A percentile compares a stretch with the other conserved stretches of the same genome.
Evolutionary conservation across 805 yeast genomes (phyloP).

Genomic region (Jamesozyma gamospora): DNA sequence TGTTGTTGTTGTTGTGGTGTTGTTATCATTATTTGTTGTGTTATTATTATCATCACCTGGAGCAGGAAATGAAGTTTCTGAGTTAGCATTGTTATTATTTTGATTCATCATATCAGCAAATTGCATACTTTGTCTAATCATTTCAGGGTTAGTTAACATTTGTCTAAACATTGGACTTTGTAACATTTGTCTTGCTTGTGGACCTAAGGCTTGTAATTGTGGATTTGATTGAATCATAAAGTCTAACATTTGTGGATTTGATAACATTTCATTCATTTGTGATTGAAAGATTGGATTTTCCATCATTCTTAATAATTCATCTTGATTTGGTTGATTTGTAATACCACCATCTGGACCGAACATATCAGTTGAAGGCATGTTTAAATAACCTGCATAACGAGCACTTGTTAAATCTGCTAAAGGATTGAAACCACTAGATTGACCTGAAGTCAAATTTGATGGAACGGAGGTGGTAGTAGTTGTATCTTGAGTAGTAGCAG

Average conservation of each 20-base stretch:
- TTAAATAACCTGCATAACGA: constrained; percentile 79
- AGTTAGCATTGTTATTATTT: constrained; percentile 7
- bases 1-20: constrained; percentile 10
- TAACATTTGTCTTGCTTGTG: constrained; percentile 75
- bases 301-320: constrained; percentile 65
- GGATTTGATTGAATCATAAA: constrained; percentile 75
- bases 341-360: constrained; percentile 91
- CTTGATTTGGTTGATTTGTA: constrained; percentile 54
- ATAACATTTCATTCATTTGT: constrained; percentile 68
- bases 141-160: constrained; percentile 73
- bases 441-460: constrained; percentile 73
- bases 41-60: constrained; percentile 35
- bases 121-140: constrained; percentile 73
- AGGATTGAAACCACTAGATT: constrained; percentile 75
- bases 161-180: constrained; percentile 77
- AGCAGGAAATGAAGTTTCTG: constrained; percentile 35
- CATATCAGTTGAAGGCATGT: constrained; percentile 77
- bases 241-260: constrained; percentile 84
- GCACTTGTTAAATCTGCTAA: constrained; percentile 91
- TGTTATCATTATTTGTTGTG: constrained; percentile 17
- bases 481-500: constrained; percentile 19
- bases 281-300: constrained; percentile 74
- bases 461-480: constrained; percentile 34
- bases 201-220: constrained; percentile 77
- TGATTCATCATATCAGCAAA: constrained; percentile 45